These are phyloP conservation scores for Volvox reticuliferus DNA, from an alignment of 139 green algal species.

Conservation along the genomic window DNA sequence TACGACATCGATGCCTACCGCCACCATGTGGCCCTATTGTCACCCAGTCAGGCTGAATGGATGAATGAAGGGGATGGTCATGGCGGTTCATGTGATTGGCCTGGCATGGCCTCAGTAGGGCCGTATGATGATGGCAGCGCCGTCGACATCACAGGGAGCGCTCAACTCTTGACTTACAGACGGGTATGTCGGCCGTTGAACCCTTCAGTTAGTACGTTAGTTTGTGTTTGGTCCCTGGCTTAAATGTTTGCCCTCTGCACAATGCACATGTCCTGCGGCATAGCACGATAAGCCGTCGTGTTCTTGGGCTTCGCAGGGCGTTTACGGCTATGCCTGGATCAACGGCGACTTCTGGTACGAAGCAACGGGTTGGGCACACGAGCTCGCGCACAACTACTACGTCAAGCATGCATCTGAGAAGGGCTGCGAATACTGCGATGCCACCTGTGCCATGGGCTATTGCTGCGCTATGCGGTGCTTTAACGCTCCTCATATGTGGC, in stretches of 20 bases:
- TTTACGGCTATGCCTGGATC: slow-evolving; percentile 45
- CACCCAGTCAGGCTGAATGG: neutral
- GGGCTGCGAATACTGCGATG: slow-evolving; percentile 44
- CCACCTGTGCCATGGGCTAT: slow-evolving; percentile 47
- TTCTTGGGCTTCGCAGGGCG: neutral
- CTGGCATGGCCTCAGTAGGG: neutral
- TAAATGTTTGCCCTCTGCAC: too few species aligned
- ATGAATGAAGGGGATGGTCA: neutral
- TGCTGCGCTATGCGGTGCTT: slow-evolving; percentile 54
- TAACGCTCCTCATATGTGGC: slow-evolving; percentile 58
- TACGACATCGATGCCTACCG: neutral
- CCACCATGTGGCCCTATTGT: slow-evolving; percentile 12
- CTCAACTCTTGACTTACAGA: neutral
- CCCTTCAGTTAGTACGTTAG: too few species aligned
- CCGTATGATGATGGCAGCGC: neutral
- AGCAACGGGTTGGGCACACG: slow-evolving; percentile 46
- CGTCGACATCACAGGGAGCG: neutral
- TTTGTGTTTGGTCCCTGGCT: too few species aligned
- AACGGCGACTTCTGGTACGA: slow-evolving; percentile 32
- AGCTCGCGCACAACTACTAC: slow-evolving; percentile 61
- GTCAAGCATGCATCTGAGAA: slow-evolving; percentile 25
- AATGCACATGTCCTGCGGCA: too few species aligned
- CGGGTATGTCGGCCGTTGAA: neutral
- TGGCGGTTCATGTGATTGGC: neutral
- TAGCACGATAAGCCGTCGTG: too few species aligned